Evolutionary conservation across 2,329 filamentous ascomycete species (phyloP).

Genomic region (Escovopsis sp.): DNA sequence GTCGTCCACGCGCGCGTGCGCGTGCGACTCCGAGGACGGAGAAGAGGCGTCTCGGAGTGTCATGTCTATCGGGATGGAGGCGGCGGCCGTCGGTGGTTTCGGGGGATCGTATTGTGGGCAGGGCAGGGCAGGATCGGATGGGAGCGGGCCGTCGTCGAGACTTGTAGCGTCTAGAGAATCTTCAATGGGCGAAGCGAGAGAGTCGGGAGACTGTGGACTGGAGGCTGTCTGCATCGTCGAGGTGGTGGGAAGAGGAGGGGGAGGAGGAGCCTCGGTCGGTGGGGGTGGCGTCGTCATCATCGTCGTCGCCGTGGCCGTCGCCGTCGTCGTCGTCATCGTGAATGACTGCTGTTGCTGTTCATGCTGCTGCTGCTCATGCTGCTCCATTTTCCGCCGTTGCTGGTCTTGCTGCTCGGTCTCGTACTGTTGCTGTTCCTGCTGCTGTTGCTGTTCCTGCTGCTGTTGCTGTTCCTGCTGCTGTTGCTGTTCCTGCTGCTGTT

Average conservation of each 20-base stretch:
- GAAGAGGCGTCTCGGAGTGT: not conserved
- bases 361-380: conserved; percentile 2
- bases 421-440: not conserved
- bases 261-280: not conserved
- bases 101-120: conserved; percentile 3
- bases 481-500: too few species aligned
- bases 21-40: too few species aligned
- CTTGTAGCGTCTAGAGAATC: not conserved
- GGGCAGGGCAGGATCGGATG: conserved; percentile 2
- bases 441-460: conserved; percentile 6
- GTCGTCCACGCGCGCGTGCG: too few species aligned
- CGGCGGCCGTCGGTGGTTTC: conserved; percentile 1
- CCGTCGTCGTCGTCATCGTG: not conserved
- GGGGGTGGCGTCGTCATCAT: not conserved
- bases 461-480: conserved; percentile 11
- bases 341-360: not conserved
- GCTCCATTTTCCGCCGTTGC: conserved; percentile 11
- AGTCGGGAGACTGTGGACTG: not conserved
- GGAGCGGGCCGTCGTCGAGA: conserved; percentile 1
- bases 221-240: too few species aligned
- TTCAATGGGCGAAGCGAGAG: conserved; percentile 1
- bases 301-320: not conserved
- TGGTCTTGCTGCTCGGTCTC: too few species aligned
- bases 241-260: conserved; percentile 1
- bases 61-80: not conserved